phyloP scores from a whole-genome alignment of 2,329 filamentous ascomycete genomes.

The Plenodomus lindquistii region DNA sequence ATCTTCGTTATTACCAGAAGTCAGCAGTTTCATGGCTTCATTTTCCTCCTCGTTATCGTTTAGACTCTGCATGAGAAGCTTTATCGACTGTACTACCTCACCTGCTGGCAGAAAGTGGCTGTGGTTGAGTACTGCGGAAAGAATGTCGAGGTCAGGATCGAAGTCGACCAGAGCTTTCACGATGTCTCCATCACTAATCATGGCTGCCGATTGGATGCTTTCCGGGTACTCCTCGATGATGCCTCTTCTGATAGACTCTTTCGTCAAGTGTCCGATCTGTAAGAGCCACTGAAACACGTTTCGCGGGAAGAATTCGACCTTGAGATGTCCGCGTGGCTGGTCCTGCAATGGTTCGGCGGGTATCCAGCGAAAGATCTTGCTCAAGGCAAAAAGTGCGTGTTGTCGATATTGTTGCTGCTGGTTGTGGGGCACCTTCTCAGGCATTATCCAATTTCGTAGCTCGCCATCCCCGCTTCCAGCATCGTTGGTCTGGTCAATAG shows the following conservation, averaged over 20 bases:
- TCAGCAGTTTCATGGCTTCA: conserved; percentile 46
- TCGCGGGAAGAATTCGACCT: conserved; percentile 52
- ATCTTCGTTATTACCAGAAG: conserved; percentile 32
- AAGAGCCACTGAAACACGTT: conserved; percentile 65
- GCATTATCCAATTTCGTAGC: conserved; percentile 55
- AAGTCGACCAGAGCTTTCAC: conserved; percentile 64
- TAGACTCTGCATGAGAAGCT: conserved; percentile 69
- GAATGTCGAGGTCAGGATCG: conserved; percentile 69
- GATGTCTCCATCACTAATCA: conserved; percentile 63
- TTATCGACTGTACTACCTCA: conserved; percentile 69
- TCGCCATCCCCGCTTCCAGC: conserved; percentile 21
- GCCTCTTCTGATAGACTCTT: conserved; percentile 50
- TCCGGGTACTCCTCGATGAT: conserved; percentile 40
- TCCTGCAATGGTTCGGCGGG: conserved; percentile 12
- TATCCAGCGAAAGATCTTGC: conserved; percentile 51
- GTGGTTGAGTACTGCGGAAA: conserved; percentile 65
- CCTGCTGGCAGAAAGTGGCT: conserved; percentile 66
- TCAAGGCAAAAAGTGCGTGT: conserved; percentile 62
- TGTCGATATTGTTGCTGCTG: conserved; percentile 65
- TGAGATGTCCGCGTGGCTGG: conserved; percentile 28
- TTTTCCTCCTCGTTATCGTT: conserved; percentile 49
- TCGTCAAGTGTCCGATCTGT: conserved; percentile 55
- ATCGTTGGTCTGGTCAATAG: conserved; percentile 18
- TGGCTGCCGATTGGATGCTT: conserved; percentile 50
- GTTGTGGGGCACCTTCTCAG: conserved; percentile 32